These are phyloP conservation scores for Gentiana macrophylla DNA, from an alignment of 257 asterid genomes.

Conservation along the genomic window DNA sequence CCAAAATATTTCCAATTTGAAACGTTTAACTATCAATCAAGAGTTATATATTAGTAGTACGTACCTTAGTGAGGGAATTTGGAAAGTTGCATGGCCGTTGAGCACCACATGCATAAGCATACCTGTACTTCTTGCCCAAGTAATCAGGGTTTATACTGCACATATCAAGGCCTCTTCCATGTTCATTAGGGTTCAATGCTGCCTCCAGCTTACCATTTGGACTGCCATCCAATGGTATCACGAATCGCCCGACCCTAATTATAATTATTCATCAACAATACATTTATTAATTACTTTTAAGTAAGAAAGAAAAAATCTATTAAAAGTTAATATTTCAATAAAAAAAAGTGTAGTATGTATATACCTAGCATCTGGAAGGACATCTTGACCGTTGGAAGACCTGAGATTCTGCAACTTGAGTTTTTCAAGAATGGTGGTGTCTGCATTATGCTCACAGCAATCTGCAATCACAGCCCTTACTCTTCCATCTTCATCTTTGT, in stretches of 20 bases:
- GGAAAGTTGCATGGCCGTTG: constrained; percentile 93
- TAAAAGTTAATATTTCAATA: too few species aligned
- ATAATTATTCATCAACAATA: too few species aligned
- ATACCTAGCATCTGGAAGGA: constrained; percentile 79
- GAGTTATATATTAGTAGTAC: too few species aligned
- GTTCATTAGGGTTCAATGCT: constrained; percentile 83
- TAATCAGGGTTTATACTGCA: constrained; percentile 73
- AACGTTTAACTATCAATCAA: too few species aligned
- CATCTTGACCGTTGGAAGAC: constrained; percentile 48
- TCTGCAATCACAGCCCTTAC: constrained; percentile 68
- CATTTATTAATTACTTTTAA: background rate
- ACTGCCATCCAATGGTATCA: constrained; percentile 77
- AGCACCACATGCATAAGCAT: constrained; percentile 96
- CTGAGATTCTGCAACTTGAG: constrained; percentile 71
- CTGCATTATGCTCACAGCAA: constrained; percentile 88
- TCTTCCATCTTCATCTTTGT: constrained; percentile 77
- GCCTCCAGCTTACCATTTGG: constrained; percentile 66
- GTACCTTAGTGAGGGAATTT: constrained; percentile 86
- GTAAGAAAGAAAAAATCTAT: too few species aligned
- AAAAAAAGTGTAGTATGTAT: too few species aligned
- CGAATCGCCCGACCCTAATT: constrained; percentile 77
- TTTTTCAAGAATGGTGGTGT: constrained; percentile 66
- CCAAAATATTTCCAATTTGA: too few species aligned
- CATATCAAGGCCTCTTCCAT: constrained; percentile 94
- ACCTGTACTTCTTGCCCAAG: constrained; percentile 74